Evolutionary conservation across 75 land plant species (phyloP), one percentile per base, ranked within the genome.

Genomic region (Larix kaempferi): DNA sequence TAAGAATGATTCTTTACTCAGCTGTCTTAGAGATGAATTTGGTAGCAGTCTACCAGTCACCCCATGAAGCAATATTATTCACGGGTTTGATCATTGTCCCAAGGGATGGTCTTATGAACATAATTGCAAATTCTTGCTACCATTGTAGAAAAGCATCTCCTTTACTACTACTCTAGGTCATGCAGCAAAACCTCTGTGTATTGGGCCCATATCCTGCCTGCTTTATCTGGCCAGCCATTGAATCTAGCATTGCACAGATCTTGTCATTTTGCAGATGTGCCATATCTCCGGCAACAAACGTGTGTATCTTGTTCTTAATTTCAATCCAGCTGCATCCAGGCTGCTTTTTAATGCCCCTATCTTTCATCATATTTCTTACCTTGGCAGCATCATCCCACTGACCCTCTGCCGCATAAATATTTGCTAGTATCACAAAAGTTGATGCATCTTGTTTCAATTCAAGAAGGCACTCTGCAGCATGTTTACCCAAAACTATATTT

Each of bases 351-450:
- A 69, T 41, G 23, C 72, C 72, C 72, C 52, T 69, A n/a, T 37
- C 23, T 69, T 41, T 35, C 72, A 69, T 69, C 72, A 69, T 69
- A 69, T 21, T 37, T 35, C 72, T 69, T 69, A 69, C 49, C 41
- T 41, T 69, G 72, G 72, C 44, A 21, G 23, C 72, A 69, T 69
- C 72, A 39, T 41, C 72, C 72, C 72, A 69, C 22, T 44, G 37
- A 23, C 72, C 72, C 54, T 37, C 15, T 69, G 78, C 75, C 17
- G 78, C 78, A 77, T 61, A 77, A 6, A 77, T 62, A 77, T 77
- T 77, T 77, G 78, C 78, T 39, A 78, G 54, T 39, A 78, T 39
- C 35, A 74, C 80, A 78, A 75, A 78, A 49, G 80, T 35, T 54
- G 78, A 41, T 39, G 78, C 80, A 74, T 75, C 54, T 13, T 75